Evolutionary conservation across 306 rosid genomes (phyloP), one percentile per base, ranked within the genome.

Genomic region (Prinsepia uniflora): DNA sequence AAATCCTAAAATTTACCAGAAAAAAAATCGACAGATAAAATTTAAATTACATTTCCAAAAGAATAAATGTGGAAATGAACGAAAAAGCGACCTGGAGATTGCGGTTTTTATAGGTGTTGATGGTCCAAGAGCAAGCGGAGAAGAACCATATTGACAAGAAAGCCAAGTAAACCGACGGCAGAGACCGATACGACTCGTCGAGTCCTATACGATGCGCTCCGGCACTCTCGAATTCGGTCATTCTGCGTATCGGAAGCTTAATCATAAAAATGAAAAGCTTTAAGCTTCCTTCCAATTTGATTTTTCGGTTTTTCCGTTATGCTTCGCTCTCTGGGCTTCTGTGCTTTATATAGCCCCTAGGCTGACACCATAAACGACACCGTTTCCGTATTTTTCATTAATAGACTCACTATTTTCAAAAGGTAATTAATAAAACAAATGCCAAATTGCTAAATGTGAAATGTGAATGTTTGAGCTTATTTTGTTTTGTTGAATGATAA

Each of bases 81-180:
- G 60, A 34, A 15, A 69, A 54, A 59, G 48, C 14, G 75, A 88
- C 99, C 99, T 91, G 99, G 71, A 80, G 90, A 76, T 83, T 97
- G 77, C 99, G 96, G 60, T 79, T 89, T 71, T 80, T 87, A 80
- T 77, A 91, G 79, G 96, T 89, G 78, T 89, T 91, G 75, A 83
- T 49, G 71, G 99, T 87, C 99, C 99, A 95, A 50, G 92, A 87
- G 75, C 82, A 91, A 64, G 91, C 91, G 63, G 91, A 87, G 88
- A 89, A 65, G 49, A 91, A 75, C 99, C 97, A 95, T 70, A 95
- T 76, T 34, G 84, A 82, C 72, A 87, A 63, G 81, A 91, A 89
- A 72, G 83, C 82, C 65, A 91, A 71, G 87, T 91, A 95, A 14
- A 95, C 82, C 48, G 85, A 76, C 57, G 99, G 97, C 4, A 95